Evolutionary conservation across 2,329 filamentous ascomycete genomes (phyloP).

Genomic region (Nigrospora oryzae): DNA sequence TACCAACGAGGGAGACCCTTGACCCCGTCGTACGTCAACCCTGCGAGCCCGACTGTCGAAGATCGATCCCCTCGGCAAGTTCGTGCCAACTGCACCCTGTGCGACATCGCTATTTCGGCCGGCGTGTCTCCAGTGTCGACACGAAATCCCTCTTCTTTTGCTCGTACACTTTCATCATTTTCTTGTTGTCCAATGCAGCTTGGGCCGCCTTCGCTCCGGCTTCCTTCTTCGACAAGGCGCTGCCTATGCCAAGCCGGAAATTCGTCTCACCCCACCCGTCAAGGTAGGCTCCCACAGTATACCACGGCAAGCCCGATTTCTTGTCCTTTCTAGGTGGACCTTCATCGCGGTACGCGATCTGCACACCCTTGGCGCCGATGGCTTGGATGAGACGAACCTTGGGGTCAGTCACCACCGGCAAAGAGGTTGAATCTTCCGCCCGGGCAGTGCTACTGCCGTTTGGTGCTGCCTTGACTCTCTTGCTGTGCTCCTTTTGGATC

Average conservation of each 20-base stretch:
- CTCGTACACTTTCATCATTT: conserved; percentile 43
- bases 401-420: conserved; percentile 13
- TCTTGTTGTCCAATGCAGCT: conserved; percentile 57
- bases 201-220: conserved; percentile 60
- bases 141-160: conserved; percentile 38
- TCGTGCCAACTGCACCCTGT: too few species aligned
- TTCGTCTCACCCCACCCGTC: conserved; percentile 60
- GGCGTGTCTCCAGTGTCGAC: conserved; percentile 16
- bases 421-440: too few species aligned
- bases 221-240: conserved; percentile 58
- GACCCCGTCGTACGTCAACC: too few species aligned
- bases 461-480: conserved; percentile 8
- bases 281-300: conserved; percentile 55
- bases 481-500: conserved; percentile 29
- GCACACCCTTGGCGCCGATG: conserved; percentile 49
- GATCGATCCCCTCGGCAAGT: too few species aligned
- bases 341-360: conserved; percentile 53
- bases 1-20: too few species aligned
- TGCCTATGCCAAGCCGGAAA: conserved; percentile 54
- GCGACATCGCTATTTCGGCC: too few species aligned
- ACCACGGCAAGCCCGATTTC: conserved; percentile 45
- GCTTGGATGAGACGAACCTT: conserved; percentile 45
- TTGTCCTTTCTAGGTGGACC: conserved; percentile 45
- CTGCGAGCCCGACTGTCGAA: too few species aligned
- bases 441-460: too few species aligned